Base-by-base conservation (phyloP, 1,139 yeast genomes). In the Sugiyamaella castrensis region DNA sequence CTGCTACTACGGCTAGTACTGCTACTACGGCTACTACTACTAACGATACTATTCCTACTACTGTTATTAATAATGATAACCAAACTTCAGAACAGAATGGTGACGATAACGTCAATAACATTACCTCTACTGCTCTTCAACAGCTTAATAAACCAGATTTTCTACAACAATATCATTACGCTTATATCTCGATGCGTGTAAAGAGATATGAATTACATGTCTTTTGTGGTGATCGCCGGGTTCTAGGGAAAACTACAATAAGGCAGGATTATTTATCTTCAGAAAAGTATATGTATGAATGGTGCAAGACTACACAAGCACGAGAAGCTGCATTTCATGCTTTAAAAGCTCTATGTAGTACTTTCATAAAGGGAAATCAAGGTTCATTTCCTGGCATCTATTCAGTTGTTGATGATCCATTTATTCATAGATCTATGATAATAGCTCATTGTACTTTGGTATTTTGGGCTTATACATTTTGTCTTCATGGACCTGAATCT, bases 211-310 rank as follows among this genome's bases (percentile, higher is more conserved):
- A 87, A 64, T 78, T 84, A 49, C 84, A 84, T 43, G 82, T 85
- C 11, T 82, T 73, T 64, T 82, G 88, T 12, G 95, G 95, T 2
- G 85, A 87, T 1, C 89, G 91, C 1, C 81, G 84, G 63, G 76
- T 88, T 58, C 82, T 84, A 81, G 85, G 84, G 62, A 91, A 84
- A 15, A 74, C 73, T 47, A 85, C 87, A 1, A 45, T 92, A 80
- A 59, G 75, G 76, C 57, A 71, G 71, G 50, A 71, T 75, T 28
- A 86, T 80, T 5, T 77, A 74, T 56, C 70, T 71, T 35, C 79
- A 80, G 60, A 50, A 24, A 50, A 48, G 40, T 50, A 52, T 36
- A 51, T 53, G 43, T 36, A 42, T 13, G 57, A 53, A 16, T 53
- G 57, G 57, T 45, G 48, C 5, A 48, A 61, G 49, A 50, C 52